Conservation (phyloP, 441 rosid genomes). For the Pelargonium cotyledonis region DNA sequence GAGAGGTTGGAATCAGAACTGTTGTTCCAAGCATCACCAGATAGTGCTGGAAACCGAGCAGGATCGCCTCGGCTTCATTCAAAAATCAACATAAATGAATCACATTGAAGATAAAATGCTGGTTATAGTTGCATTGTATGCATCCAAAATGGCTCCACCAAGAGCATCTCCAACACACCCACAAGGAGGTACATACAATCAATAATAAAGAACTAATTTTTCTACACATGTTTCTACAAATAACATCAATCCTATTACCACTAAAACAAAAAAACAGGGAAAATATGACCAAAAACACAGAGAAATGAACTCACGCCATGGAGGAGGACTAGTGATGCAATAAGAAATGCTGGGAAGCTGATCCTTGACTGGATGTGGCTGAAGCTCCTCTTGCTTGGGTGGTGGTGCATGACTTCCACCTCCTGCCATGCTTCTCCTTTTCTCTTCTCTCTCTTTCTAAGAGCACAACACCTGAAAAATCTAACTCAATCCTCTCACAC, state of each 20-base stretch:
- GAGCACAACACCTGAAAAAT: neutral
- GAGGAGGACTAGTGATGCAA: conserved; percentile 94
- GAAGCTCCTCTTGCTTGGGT: conserved; percentile 68
- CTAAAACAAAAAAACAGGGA: neutral
- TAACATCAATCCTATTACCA: neutral
- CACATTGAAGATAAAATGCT: too few species aligned
- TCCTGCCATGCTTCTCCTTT: conserved; percentile 49
- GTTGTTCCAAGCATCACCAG: conserved; percentile 95
- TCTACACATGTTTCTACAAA: neutral
- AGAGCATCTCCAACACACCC: too few species aligned
- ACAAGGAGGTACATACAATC: too few species aligned
- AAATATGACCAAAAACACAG: neutral
- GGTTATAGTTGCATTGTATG: too few species aligned
- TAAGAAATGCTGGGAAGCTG: conserved; percentile 73
- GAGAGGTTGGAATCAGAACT: conserved; percentile 83
- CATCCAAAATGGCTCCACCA: too few species aligned
- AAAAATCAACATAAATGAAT: neutral
- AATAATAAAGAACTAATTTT: neutral
- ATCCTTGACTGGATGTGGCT: conserved; percentile 76
- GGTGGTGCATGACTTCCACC: conserved; percentile 42
- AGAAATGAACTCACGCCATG: conserved; percentile 57
- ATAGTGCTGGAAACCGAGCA: conserved; percentile 96
- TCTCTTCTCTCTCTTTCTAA: too few species aligned
- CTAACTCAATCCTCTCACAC: neutral
- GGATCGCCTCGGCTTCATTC: conserved; percentile 75